Evolutionary conservation across 805 yeast genomes (phyloP).

Genomic region (Barnettozyma siamensis): DNA sequence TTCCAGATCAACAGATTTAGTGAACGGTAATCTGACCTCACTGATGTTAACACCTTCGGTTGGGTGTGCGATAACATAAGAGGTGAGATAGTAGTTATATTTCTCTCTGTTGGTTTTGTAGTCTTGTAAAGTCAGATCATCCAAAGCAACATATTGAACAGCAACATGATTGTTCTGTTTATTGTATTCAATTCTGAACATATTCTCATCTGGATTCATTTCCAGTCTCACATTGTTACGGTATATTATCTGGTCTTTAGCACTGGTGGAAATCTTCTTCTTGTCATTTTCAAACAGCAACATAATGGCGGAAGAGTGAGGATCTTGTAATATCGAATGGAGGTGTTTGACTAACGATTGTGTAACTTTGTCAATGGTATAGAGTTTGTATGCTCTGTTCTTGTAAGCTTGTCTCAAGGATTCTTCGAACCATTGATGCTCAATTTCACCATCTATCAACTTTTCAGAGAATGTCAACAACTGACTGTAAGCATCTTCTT

Average conservation of each 20-base stretch:
- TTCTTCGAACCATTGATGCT: constrained; percentile 94
- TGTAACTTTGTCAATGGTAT: constrained; percentile 88
- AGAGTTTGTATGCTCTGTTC: constrained; percentile 86
- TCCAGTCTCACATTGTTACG: constrained; percentile 80
- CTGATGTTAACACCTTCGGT: constrained; percentile 91
- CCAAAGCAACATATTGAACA: constrained; percentile 80
- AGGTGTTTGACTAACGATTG: constrained; percentile 81
- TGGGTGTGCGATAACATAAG: constrained; percentile 91
- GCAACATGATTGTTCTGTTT: constrained; percentile 45
- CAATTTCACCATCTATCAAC: constrained; percentile 83
- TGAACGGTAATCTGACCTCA: constrained; percentile 72
- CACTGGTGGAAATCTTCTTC: constrained; percentile 53
- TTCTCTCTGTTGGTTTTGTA: constrained; percentile 64
- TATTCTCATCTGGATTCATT: constrained; percentile 82
- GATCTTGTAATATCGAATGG: constrained; percentile 76
- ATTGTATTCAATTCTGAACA: constrained; percentile 81
- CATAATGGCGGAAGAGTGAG: constrained; percentile 74
- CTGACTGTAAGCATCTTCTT: constrained; percentile 68
- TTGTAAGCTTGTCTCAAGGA: constrained; percentile 90
- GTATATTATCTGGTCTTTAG: constrained; percentile 84
- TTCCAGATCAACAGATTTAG: constrained; percentile 41
- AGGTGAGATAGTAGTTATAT: constrained; percentile 92
- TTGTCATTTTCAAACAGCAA: constrained; percentile 81
- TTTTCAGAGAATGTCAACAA: constrained; percentile 68
- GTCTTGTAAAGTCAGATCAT: constrained; percentile 80